Evolutionary conservation across 2,329 filamentous ascomycete species (phyloP).

Genomic region (Alternaria sp.): DNA sequence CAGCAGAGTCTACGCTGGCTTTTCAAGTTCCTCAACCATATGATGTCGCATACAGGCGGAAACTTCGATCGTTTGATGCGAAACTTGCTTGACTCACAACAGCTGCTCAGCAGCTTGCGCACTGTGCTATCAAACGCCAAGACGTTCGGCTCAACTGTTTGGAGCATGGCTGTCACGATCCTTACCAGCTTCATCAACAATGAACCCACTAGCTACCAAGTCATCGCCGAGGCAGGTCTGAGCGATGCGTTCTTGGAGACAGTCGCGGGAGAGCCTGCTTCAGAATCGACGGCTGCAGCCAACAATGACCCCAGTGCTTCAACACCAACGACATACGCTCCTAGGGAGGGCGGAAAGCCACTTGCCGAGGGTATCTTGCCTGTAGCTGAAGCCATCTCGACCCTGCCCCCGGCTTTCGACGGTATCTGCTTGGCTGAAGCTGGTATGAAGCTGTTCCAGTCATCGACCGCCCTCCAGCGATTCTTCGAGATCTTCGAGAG

Average conservation of each 20-base stretch:
- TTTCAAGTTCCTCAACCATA: constrained; percentile 94
- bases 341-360: constrained; percentile 31
- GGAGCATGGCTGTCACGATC: constrained; percentile 92
- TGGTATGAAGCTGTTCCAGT: constrained; percentile 86
- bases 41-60: constrained; percentile 82
- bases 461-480: constrained; percentile 79
- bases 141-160: constrained; percentile 89
- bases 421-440: constrained; percentile 90
- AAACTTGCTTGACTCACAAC: constrained; percentile 92
- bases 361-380: constrained; percentile 78
- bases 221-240: constrained; percentile 92
- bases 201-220: constrained; percentile 94
- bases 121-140: constrained; percentile 80
- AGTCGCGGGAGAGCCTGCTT: constrained; percentile 61
- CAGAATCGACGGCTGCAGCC: constrained; percentile 25
- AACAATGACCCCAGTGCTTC: constrained; percentile 19
- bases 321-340: constrained; percentile 25
- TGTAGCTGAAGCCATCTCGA: constrained; percentile 85
- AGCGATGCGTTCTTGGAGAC: constrained; percentile 86
- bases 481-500: constrained; percentile 98
- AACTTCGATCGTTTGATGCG: constrained; percentile 89
- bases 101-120: constrained; percentile 78
- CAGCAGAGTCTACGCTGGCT: constrained; percentile 93
- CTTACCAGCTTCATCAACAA: constrained; percentile 98
- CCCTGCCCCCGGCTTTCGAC: constrained; percentile 86